These are phyloP conservation scores for Penicillium polonicum DNA, from an alignment of 2,329 filamentous ascomycete species.

Conservation along the genomic window DNA sequence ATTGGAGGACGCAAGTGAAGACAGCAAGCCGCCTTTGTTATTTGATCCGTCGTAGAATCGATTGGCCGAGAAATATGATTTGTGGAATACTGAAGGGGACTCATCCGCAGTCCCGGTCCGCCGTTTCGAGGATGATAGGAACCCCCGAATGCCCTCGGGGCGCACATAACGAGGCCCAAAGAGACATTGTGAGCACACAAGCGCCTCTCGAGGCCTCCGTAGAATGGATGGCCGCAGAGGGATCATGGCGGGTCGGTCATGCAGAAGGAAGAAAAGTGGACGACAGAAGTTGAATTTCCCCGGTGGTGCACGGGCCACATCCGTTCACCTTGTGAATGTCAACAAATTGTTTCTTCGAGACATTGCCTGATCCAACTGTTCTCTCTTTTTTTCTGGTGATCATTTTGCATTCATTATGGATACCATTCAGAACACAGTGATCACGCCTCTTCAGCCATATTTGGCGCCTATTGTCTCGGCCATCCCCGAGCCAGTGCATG, in stretches of 20 bases:
- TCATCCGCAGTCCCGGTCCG: slow-evolving; percentile 31
- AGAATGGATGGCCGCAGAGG: slow-evolving; percentile 38
- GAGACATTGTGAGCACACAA: slow-evolving; percentile 38
- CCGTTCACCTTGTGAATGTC: slow-evolving; percentile 24
- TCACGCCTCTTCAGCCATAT: slow-evolving; percentile 46
- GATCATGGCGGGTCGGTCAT: slow-evolving; percentile 33
- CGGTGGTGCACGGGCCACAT: slow-evolving; percentile 31
- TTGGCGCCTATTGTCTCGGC: slow-evolving; percentile 69
- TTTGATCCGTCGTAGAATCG: slow-evolving; percentile 21
- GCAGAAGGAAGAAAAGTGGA: slow-evolving; percentile 21
- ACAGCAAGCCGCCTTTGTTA: slow-evolving; percentile 26
- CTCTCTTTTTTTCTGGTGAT: neutral
- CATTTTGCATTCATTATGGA: slow-evolving; percentile 36
- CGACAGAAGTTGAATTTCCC: slow-evolving; percentile 27
- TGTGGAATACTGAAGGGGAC: slow-evolving; percentile 31
- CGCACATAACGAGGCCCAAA: slow-evolving; percentile 19
- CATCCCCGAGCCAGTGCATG: slow-evolving; percentile 71
- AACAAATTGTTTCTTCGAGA: slow-evolving; percentile 14
- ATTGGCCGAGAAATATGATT: slow-evolving; percentile 44
- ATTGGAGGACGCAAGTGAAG: slow-evolving; percentile 28
- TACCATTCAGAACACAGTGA: slow-evolving; percentile 39
- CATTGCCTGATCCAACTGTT: neutral
- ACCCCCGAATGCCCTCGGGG: slow-evolving; percentile 30
- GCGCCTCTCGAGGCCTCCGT: slow-evolving; percentile 33
- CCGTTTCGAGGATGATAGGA: slow-evolving; percentile 32